Evolutionary conservation across 345 rosid species (phyloP).

Genomic region (Brassica cretica): DNA sequence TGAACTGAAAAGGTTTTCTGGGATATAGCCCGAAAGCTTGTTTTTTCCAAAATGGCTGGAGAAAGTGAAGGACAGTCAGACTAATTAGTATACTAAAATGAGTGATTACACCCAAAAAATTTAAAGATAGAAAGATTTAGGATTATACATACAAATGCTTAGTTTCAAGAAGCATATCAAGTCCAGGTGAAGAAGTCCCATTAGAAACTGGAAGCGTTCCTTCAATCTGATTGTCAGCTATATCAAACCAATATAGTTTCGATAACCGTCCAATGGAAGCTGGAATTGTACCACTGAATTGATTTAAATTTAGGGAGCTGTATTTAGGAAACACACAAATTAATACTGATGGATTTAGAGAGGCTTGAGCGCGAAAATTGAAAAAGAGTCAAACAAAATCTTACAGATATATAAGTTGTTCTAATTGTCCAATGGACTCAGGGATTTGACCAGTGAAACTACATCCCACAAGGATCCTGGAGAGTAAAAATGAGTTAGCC

Average conservation of each 20-base stretch:
- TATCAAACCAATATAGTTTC: slow-evolving; percentile 76
- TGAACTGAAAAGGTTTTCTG: slow-evolving; percentile 64
- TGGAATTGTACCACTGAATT: slow-evolving; percentile 72
- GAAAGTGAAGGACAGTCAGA: slow-evolving; percentile 15
- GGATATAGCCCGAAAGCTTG: slow-evolving; percentile 61
- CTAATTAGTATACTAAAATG: neutral
- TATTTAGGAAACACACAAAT: slow-evolving; percentile 20
- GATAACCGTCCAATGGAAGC: slow-evolving; percentile 65
- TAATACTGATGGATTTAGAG: neutral
- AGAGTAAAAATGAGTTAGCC: slow-evolving; percentile 9
- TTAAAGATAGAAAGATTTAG: slow-evolving; percentile 5
- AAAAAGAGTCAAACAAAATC: slow-evolving; percentile 6
- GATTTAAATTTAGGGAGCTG: slow-evolving; percentile 80
- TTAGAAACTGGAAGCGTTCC: slow-evolving; percentile 78
- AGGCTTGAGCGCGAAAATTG: neutral
- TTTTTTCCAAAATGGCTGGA: slow-evolving; percentile 79
- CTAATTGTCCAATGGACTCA: slow-evolving; percentile 58
- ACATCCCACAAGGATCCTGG: slow-evolving; percentile 81
- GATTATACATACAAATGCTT: slow-evolving; percentile 69
- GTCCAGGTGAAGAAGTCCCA: slow-evolving; percentile 68
- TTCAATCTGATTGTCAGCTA: slow-evolving; percentile 70
- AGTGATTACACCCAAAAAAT: neutral
- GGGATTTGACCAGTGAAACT: slow-evolving; percentile 73
- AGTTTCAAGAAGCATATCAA: slow-evolving; percentile 63
- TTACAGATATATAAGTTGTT: slow-evolving; percentile 59